Evolutionary conservation across 1,284 basidiomycete genomes (phyloP).

Genomic region (Neotropicomus parvogracilis): DNA sequence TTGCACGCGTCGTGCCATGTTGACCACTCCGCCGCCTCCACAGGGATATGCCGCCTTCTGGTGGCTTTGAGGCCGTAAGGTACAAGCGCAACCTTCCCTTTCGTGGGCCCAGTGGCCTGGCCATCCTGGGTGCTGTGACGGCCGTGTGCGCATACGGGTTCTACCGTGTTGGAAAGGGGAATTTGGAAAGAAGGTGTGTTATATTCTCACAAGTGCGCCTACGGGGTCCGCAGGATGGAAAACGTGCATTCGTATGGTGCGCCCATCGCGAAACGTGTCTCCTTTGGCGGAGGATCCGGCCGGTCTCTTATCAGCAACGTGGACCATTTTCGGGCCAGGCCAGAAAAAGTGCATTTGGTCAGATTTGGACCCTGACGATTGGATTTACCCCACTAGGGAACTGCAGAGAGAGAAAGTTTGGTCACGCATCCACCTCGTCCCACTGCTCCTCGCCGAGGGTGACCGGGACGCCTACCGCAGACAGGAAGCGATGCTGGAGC

Average conservation of each 20-base stretch:
- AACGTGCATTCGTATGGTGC: constrained; percentile 50
- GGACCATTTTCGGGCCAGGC: constrained; percentile 36
- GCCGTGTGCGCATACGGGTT: constrained; percentile 90
- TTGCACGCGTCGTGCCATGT: constrained; percentile 1
- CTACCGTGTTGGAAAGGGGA: constrained; percentile 87
- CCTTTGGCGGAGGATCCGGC: constrained; percentile 55
- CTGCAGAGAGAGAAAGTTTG: constrained; percentile 90
- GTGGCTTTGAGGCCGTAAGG: constrained; percentile 90
- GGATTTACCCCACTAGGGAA: constrained; percentile 60
- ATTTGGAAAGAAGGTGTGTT: constrained; percentile 87
- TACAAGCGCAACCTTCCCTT: constrained; percentile 97
- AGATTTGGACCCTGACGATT: constrained; percentile 36
- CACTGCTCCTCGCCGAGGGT: constrained; percentile 87
- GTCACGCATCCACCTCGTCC: constrained; percentile 95
- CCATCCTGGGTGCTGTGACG: constrained; percentile 82
- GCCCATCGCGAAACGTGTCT: constrained; percentile 33
- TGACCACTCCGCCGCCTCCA: constrained; percentile 20
- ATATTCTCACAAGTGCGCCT: constrained; percentile 27
- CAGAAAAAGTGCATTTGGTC: constrained; percentile 38
- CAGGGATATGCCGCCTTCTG: constrained; percentile 94
- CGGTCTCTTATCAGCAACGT: constrained; percentile 47
- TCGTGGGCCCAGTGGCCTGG: constrained; percentile 85
- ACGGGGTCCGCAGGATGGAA: constrained; percentile 55
- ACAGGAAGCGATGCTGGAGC: constrained; percentile 70
- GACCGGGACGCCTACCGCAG: constrained; percentile 90